Evolutionary conservation across 1,284 basidiomycete genomes (phyloP), one percentile per base, ranked within the genome.

Genomic region (Boletus sp.): DNA sequence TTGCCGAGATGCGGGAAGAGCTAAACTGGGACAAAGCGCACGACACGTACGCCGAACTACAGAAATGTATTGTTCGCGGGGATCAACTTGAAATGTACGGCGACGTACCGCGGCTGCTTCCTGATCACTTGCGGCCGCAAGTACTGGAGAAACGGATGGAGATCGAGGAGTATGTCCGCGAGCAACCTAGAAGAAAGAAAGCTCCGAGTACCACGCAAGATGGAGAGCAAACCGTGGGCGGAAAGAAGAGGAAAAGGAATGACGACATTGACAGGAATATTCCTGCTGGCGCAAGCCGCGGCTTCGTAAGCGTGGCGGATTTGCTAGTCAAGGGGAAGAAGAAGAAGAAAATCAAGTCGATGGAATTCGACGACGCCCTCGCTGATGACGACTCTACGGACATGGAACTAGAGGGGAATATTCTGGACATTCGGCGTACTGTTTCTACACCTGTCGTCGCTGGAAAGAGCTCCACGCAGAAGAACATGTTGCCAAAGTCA

Each of bases 1-100:
- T 98, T 65, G 86, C 95, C 11, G 91, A 96, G 72, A 86, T 87
- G 24, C 88, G 95, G 35, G 97, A 99, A 76, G 95, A 98, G 66
- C 73, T 80, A 54, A 98, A 97, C 67, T 94, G 95, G 83, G 89
- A 93, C 55, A 91, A 91, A 62, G 95, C 97, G 1, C 89, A 95
- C 68, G 87, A 85, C 50, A 87, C 86, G 12, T 96, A 99, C 75
- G 85, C 89, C 59, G 86, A 92, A 58, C 93, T 99, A 7, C 96
- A 98, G 71, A 87, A 88, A 65, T 84, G 89, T 53, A 96, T 99
- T 68, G 84, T 91, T 47, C 86, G 88, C 49, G 94, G 94, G 33
- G 88, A 91, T 56, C 83, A 90, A 58, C 84, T 98, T 42, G 94
- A 98, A 73, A 82, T 99, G 12, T 99, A 95, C 67, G 87, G 84